Evolutionary conservation across 192 early-diverging fungal species (phyloP).

Genomic region (Coemansia pectinata): DNA sequence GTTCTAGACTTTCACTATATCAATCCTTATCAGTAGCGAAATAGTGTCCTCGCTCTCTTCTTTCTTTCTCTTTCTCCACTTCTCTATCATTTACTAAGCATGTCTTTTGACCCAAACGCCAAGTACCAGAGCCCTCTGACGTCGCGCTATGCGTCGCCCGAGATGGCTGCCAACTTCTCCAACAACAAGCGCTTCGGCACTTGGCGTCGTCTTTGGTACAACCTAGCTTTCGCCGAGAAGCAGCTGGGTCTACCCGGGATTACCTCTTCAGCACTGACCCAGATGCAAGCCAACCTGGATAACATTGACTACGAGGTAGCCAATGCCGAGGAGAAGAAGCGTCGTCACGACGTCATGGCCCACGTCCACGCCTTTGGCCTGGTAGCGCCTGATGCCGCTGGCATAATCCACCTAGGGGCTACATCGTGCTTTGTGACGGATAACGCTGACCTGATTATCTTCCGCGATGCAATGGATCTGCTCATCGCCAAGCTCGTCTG

Average conservation of each 20-base stretch:
- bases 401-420: conserved; percentile 96
- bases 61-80: conserved; percentile 1
- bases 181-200: conserved; percentile 95
- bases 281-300: conserved; percentile 86
- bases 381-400: conserved; percentile 81
- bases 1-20: neutral
- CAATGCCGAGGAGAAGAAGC: conserved; percentile 86
- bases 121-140: conserved; percentile 96
- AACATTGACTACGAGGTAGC: conserved; percentile 92
- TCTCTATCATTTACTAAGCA: neutral
- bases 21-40: neutral
- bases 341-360: conserved; percentile 99
- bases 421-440: conserved; percentile 99
- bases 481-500: conserved; percentile 85
- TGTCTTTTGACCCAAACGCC: conserved; percentile 60
- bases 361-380: conserved; percentile 96
- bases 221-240: conserved; percentile 89
- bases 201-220: conserved; percentile 95
- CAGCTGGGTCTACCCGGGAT: conserved; percentile 89
- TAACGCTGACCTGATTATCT: conserved; percentile 97
- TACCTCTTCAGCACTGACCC: conserved; percentile 77
- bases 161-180: conserved; percentile 96
- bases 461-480: conserved; percentile 93
- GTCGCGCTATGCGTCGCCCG: conserved; percentile 93
- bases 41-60: neutral